Percentiles rank a stretch among this genome's conserved stretches.
Conservation (phyloP, 441 rosid genomes). For the Erodium trifolium region DNA sequence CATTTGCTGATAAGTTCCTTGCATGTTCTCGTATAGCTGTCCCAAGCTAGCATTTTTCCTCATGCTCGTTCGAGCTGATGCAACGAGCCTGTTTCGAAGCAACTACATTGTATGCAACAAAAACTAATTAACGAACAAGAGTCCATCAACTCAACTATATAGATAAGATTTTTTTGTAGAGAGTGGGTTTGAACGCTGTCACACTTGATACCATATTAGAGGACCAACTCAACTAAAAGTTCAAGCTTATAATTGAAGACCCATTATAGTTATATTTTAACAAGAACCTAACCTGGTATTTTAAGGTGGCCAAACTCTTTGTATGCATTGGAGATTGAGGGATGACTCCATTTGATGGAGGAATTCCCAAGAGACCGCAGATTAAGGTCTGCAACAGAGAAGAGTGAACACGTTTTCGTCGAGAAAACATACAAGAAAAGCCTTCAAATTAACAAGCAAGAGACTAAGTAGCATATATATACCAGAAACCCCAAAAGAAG, state of each 20-base stretch:
- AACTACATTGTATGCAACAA: constrained; percentile 2
- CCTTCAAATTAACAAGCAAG: no score
- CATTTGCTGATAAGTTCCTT: constrained; percentile 58
- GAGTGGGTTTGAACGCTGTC: no score
- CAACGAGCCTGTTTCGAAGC: constrained; percentile 43
- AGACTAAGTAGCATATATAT: not conserved
- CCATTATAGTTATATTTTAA: no score
- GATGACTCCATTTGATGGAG: constrained; percentile 75
- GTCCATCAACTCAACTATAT: no score
- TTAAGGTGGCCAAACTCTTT: constrained; percentile 63
- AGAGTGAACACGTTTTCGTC: constrained; percentile 1
- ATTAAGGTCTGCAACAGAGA: constrained; percentile 40
- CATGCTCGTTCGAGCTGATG: constrained; percentile 50
- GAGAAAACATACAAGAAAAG: no score
- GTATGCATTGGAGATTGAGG: constrained; percentile 88
- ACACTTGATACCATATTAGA: no score
- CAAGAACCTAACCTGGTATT: constrained; percentile 47
- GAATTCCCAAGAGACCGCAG: constrained; percentile 73
- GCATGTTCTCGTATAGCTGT: constrained; percentile 57
- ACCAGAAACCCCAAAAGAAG: constrained; percentile 68
- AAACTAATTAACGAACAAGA: no score
- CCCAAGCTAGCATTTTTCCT: constrained; percentile 46
- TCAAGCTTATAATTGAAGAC: no score
- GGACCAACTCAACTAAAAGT: no score
- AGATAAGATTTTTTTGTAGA: no score